Conservation (phyloP, 768 basidiomycete genomes). For the Crucibulum laeve region DNA sequence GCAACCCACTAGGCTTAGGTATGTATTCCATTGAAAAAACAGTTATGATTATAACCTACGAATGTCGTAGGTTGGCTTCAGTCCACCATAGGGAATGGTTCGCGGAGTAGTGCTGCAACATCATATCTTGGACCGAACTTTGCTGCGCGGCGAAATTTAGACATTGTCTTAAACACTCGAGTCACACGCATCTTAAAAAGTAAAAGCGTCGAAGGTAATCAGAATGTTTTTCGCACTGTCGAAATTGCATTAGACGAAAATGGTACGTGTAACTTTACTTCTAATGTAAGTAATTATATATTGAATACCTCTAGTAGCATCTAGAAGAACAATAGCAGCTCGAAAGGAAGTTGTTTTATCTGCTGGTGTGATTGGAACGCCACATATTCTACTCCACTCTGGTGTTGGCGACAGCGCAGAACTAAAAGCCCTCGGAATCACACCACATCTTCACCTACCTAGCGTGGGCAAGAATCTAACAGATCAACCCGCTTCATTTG, state of each 20-base stretch:
- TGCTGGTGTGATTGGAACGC: constrained; percentile 31
- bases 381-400: constrained; percentile 29
- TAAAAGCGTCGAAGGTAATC: neutral
- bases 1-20: constrained; percentile 12
- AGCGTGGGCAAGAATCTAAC: constrained; percentile 33
- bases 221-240: constrained; percentile 3
- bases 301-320: neutral
- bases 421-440: constrained; percentile 19
- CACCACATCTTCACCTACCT: constrained; percentile 23
- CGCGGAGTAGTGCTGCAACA: constrained; percentile 19
- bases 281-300: constrained; percentile 4
- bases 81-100: constrained; percentile 14
- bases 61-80: constrained; percentile 17
- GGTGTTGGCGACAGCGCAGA: constrained; percentile 27
- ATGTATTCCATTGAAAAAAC: neutral
- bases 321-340: constrained; percentile 23
- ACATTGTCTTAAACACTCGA: constrained; percentile 22
- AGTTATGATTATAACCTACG: neutral
- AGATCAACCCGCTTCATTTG: constrained; percentile 25
- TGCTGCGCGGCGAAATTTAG: constrained; percentile 19
- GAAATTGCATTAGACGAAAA: constrained; percentile 1
- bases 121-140: constrained; percentile 17
- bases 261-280: constrained; percentile 7
- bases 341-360: constrained; percentile 55
- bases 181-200: constrained; percentile 15